phyloP scores from a whole-genome alignment of 495 filamentous ascomycete species.

The Thermothielavioides terrestris region DNA sequence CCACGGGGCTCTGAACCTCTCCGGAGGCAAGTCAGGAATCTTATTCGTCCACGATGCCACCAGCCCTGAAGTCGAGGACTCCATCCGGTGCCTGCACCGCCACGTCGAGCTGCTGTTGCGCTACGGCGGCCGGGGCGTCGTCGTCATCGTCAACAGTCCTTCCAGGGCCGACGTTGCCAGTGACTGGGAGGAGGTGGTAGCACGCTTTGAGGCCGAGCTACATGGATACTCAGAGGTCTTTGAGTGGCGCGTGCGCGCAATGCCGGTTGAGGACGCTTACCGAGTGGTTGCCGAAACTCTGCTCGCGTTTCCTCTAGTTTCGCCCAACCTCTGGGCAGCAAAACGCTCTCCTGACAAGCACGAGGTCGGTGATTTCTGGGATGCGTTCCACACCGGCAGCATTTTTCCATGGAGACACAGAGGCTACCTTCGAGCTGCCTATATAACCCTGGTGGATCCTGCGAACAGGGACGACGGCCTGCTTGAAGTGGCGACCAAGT shows the following conservation, averaged over 20 bases:
- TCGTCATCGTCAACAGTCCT: not conserved
- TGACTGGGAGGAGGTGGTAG: not conserved
- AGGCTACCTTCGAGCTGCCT: conserved; percentile 10
- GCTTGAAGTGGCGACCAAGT: conserved; percentile 14
- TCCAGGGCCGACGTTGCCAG: not conserved
- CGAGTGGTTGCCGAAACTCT: not conserved
- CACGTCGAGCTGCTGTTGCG: not conserved
- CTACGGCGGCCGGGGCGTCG: not conserved
- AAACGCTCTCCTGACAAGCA: not conserved
- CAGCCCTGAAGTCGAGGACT: not conserved
- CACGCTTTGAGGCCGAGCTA: not conserved
- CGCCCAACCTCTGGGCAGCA: not conserved
- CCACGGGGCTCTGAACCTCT: not conserved
- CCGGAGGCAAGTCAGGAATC: not conserved
- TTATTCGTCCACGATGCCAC: not conserved
- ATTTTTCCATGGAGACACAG: conserved; percentile 3
- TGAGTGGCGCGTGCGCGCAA: not conserved
- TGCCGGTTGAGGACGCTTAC: not conserved
- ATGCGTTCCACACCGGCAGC: not conserved
- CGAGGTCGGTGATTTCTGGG: conserved; percentile 3
- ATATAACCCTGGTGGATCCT: not conserved
- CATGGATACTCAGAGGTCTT: not conserved
- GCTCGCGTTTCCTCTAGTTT: not conserved
- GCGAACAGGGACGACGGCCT: conserved; percentile 5
- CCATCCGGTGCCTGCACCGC: not conserved